Evolutionary conservation across 192 early-diverging fungal genomes (phyloP).

Genomic region (Coemansia sp.): DNA sequence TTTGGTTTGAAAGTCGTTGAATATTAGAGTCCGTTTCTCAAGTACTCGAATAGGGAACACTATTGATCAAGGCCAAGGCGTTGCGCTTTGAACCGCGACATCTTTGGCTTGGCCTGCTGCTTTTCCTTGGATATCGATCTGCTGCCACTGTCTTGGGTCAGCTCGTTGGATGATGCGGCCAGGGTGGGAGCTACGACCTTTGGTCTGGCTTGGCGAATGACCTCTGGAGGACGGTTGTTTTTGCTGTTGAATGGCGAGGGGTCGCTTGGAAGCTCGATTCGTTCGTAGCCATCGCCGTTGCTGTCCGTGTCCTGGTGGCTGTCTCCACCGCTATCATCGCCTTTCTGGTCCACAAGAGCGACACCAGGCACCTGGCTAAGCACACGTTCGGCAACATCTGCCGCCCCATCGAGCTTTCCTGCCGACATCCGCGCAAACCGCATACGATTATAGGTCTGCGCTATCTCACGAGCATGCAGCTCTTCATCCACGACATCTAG

Average conservation of each 20-base stretch:
- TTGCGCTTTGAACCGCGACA: constrained; percentile 54
- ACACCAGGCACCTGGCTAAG: constrained; percentile 19
- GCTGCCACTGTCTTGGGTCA: not conserved
- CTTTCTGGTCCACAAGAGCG: constrained; percentile 17
- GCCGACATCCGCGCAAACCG: constrained; percentile 23
- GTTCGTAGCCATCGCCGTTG: constrained; percentile 6
- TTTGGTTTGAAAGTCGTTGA: not conserved
- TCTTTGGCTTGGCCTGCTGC: constrained; percentile 28
- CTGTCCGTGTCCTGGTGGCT: not conserved
- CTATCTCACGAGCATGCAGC: constrained; percentile 48
- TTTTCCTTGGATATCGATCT: not conserved
- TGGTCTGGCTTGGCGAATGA: constrained; percentile 18
- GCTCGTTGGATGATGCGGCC: not conserved
- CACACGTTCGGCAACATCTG: constrained; percentile 32
- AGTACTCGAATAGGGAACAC: not conserved
- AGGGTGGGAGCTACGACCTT: not conserved
- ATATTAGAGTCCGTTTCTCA: too few species aligned
- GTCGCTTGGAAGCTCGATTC: constrained; percentile 30
- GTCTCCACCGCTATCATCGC: not conserved
- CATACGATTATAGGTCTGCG: constrained; percentile 39
- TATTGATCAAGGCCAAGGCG: constrained; percentile 23
- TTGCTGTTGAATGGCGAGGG: not conserved
- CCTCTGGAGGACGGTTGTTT: constrained; percentile 18
- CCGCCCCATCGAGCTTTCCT: constrained; percentile 34
- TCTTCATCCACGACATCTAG: constrained; percentile 34